Evolutionary conservation across 768 basidiomycete species (phyloP).

Genomic region (Mycena vulgaris): DNA sequence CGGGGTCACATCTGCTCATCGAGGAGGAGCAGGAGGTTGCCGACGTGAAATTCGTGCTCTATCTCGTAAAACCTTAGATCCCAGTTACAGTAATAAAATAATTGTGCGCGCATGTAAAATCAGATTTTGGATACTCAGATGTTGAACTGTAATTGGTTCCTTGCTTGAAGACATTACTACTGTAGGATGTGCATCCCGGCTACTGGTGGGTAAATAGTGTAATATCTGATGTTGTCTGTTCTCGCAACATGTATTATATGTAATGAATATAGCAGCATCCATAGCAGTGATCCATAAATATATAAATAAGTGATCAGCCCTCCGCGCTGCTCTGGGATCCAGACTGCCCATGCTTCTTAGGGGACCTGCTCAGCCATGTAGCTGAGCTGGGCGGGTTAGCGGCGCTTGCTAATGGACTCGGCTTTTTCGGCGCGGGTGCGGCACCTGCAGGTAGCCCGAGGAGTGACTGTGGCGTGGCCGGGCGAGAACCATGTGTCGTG

Average conservation of each 20-base stretch:
- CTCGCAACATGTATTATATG: not conserved
- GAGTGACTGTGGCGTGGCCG: conserved; percentile 32
- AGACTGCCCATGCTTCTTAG: conserved; percentile 28
- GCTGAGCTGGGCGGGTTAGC: conserved; percentile 20
- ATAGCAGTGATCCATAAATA: not conserved
- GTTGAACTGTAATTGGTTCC: too few species aligned
- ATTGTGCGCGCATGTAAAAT: conserved; percentile 26
- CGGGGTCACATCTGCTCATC: conserved; percentile 68
- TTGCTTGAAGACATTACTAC: not conserved
- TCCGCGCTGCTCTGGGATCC: conserved; percentile 32
- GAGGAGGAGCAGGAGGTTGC: conserved; percentile 92
- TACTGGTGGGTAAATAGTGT: conserved; percentile 15
- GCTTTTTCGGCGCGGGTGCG: conserved; percentile 32
- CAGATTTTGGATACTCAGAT: not conserved
- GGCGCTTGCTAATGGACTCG: conserved; percentile 30
- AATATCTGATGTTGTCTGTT: conserved; percentile 12
- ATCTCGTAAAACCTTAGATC: conserved; percentile 63
- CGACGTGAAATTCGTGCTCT: conserved; percentile 83
- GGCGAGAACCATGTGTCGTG: conserved; percentile 8
- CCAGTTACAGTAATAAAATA: not conserved
- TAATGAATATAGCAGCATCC: not conserved
- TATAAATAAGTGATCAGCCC: not conserved
- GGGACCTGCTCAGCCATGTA: conserved; percentile 35
- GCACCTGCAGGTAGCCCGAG: conserved; percentile 36
- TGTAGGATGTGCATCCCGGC: conserved; percentile 9